Percentiles rank a stretch among this genome's conserved stretches.
These are phyloP conservation scores for Pterothamnion heteromorphum DNA, from an alignment of 31 red algal genomes.

Conservation along the genomic window DNA sequence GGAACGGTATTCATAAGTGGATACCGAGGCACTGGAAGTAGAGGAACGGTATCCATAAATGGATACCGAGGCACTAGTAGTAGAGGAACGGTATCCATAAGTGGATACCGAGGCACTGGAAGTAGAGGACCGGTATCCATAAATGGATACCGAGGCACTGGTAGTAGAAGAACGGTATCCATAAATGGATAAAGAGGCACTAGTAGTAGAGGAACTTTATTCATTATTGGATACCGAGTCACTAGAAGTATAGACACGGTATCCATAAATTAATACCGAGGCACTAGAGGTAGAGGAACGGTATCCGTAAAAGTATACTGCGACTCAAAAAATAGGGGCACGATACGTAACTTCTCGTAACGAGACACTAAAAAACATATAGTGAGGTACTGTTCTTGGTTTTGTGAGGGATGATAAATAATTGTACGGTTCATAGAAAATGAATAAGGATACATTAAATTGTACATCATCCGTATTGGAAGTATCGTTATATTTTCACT, in stretches of 20 bases:
- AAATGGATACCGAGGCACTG: too few species aligned
- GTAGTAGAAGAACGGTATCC: too few species aligned
- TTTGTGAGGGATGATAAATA: neutral
- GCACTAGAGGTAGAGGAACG: neutral
- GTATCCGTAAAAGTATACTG: neutral
- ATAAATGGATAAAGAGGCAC: too few species aligned
- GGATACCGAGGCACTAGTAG: neutral
- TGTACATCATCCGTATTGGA: neutral
- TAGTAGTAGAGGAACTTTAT: neutral
- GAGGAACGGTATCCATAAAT: neutral
- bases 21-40: neutral
- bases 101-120: too few species aligned
- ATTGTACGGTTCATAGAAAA: neutral
- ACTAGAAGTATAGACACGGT: too few species aligned
- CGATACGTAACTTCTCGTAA: neutral
- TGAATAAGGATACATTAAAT: neutral
- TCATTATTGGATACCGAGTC: too few species aligned
- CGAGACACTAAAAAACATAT: neutral
- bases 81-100: too few species aligned
- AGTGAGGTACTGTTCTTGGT: neutral
- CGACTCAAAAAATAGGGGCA: neutral
- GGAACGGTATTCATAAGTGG: neutral
- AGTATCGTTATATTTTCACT: neutral
- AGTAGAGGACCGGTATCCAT: too few species aligned
- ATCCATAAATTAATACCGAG: neutral